A percentile compares a stretch with the other conserved stretches of the same genome.
Conservation (phyloP, 805 yeast genomes). For the Candida boidinii region DNA sequence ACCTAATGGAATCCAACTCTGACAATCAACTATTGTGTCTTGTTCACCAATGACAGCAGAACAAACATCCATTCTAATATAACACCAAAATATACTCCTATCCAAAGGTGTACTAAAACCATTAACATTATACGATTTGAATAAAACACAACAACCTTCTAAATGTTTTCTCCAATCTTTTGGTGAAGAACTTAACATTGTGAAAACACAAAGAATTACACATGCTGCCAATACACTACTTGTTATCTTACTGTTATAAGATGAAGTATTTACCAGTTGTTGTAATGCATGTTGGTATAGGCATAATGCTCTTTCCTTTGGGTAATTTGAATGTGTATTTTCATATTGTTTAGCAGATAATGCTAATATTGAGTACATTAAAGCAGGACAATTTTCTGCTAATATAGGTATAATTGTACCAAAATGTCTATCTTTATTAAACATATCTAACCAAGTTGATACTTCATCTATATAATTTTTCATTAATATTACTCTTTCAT, state of each 20-base stretch:
- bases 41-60: constrained; percentile 31
- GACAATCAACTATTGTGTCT: constrained; percentile 26
- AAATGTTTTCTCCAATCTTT: constrained; percentile 32
- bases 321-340: constrained; percentile 4
- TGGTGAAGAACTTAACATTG: constrained; percentile 33
- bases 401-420: constrained; percentile 13
- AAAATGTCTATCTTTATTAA: constrained; percentile 14
- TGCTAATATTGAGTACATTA: constrained; percentile 5
- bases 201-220: constrained; percentile 26
- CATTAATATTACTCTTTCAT: constrained; percentile 15
- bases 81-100: constrained; percentile 33
- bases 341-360: constrained; percentile 8
- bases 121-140: constrained; percentile 26
- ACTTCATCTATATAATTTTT: constrained; percentile 12
- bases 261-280: constrained; percentile 13
- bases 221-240: constrained; percentile 15
- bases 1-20: constrained; percentile 26
- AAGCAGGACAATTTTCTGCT: constrained; percentile 8
- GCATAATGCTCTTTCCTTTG: constrained; percentile 4
- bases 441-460: constrained; percentile 19
- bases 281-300: constrained; percentile 7
- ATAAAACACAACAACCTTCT: constrained; percentile 32
- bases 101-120: constrained; percentile 29
- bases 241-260: constrained; percentile 9
- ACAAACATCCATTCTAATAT: constrained; percentile 34